Base-by-base conservation (phyloP, 176 grass and related monocot species). In the Coix lacrymajobi region DNA sequence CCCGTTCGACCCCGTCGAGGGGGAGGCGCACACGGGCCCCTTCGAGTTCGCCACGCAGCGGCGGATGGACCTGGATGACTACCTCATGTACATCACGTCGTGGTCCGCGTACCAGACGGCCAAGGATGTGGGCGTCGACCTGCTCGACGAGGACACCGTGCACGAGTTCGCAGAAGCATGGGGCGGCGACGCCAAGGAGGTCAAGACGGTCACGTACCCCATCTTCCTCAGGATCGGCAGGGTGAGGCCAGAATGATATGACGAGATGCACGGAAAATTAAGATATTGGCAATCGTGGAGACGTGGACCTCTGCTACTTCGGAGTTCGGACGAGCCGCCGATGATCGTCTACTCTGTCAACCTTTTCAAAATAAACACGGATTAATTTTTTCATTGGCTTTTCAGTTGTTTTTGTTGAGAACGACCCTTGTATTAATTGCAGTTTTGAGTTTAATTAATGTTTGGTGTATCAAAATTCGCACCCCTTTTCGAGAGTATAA, bases 101-200 rank as follows among this genome's bases (percentile, higher is more conserved):
- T 98, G 95, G 95, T 98, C 92, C 5, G 86, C 95, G 20, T 98
- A 98, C 88, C 92, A 98, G 78, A 98, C 92, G 31, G 92, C 95
- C 15, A 91, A 91, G 66, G 92, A 94, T 37, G 77, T 88, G 20
- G 90, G 81, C 5, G 71, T 91, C 30, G 90, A 98, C 78, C 72
- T 98, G 78, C 71, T 98, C 43, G 80, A 89, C 26, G 86, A 91
- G 1, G 65, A 25, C 2, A 88, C 70, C 11, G 79, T 94, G 22
- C 16, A 9, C 4, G 92, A 86, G 25, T 81, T 98, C 73, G 56
- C 7, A 10, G 76, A 26, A 7, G 92, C 86, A 6, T 94, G 95
- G 95, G 95, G 86, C 25, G 81, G 75, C 3, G 70, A 84, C 26
- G 57, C 22, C 7, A 31, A 69, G 65, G 82, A 38, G 68, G 79